Evolutionary conservation across 768 basidiomycete genomes (phyloP), one percentile per base, ranked within the genome.

Genomic region (Russula vinacea): DNA sequence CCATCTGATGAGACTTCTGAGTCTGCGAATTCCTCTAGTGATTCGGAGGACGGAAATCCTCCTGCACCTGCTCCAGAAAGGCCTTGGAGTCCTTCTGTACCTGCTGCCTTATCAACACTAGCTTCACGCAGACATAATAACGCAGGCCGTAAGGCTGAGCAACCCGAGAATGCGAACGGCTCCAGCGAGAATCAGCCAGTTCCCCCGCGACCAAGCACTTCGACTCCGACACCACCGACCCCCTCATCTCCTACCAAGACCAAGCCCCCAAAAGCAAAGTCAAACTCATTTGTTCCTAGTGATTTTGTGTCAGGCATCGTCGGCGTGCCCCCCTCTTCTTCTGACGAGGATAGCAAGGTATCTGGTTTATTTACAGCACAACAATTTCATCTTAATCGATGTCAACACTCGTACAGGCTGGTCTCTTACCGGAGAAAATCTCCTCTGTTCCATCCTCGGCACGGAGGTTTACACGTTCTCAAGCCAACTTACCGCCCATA

Each of bases 221-320:
- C 70, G 52, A 64, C 72, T 2, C 63, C 70, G 2, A 66, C 64
- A 10, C 61, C 68, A 2, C 45, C 62, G 10, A 53, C 40, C 37
- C 62, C 55, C 24, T 42, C 35, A 33, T 42, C 58, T 32, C 52
- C 55, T 37, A 14, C 17, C 40, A 45, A 52, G 40, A 13, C 24
- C 3, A 60, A 19, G 5, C 40, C 16, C 14, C 9, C 40, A 7
- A 45, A 16, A 39, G 33, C 57, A 26, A 40, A 55, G 26, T 56
- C 62, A 5, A 69, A 79, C 69, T 76, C 80, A n/a, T 82, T 83
- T 60, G 77, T 83, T 13, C 81, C 81, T 11, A 79, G 76, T n/a
- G 81, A 82, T 22, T 79, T 81, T 52, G 72, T 81, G 62, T 78
- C 78, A 16, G 79, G 80, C 56, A 81, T 82, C 40, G 74, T 75